phyloP scores from a whole-genome alignment of 768 basidiomycete genomes.

The Xerocomellus chrysenteron region DNA sequence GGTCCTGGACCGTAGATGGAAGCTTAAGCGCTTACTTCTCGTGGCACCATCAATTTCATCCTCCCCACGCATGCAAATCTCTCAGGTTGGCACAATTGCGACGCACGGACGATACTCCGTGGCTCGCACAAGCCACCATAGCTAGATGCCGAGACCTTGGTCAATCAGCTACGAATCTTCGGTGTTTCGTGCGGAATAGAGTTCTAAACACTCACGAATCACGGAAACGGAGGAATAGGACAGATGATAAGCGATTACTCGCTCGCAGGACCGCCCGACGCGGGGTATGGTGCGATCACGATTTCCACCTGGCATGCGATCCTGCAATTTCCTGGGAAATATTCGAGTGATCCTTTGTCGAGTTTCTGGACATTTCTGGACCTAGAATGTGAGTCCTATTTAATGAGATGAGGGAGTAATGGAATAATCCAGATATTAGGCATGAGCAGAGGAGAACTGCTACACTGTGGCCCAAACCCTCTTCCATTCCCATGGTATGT shows the following conservation, averaged over 20 bases:
- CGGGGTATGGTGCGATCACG: background rate
- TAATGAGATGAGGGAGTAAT: background rate
- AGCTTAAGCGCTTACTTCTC: background rate
- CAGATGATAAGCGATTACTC: background rate
- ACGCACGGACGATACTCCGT: background rate
- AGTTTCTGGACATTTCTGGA: background rate
- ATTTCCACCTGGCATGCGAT: background rate
- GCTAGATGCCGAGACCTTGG: background rate
- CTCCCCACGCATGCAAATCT: background rate
- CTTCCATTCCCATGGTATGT: constrained; percentile 55
- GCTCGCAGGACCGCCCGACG: background rate
- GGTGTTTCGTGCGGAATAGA: too few relatives aligned
- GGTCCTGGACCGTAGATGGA: background rate
- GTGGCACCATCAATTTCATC: background rate
- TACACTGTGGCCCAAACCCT: constrained; percentile 32
- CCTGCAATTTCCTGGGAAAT: background rate
- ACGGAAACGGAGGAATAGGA: background rate
- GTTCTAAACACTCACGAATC: background rate
- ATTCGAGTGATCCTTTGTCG: background rate
- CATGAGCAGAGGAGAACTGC: constrained; percentile 4
- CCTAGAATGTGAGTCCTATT: background rate
- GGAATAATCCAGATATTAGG: background rate
- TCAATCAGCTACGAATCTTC: background rate
- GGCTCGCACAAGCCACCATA: background rate
- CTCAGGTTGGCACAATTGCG: background rate